Percentiles rank a stretch among this genome's conserved stretches.
These are phyloP conservation scores for Kodamaea suecica DNA, from an alignment of 1,139 yeast species.

Conservation along the genomic window DNA sequence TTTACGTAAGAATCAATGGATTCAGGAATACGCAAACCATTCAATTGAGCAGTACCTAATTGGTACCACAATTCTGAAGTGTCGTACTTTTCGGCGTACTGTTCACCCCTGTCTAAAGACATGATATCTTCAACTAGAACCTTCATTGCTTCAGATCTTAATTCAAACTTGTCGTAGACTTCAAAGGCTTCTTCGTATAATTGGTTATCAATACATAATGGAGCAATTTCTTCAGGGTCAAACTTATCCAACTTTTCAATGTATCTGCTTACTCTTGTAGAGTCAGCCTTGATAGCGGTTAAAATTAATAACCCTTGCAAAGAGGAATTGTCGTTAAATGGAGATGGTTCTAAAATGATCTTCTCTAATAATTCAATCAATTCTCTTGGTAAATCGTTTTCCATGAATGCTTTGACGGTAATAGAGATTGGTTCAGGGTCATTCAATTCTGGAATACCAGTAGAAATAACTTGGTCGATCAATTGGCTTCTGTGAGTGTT, in stretches of 20 bases:
- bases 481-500: conserved; percentile 86
- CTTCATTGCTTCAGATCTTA: conserved; percentile 75
- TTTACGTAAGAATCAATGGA: conserved; percentile 86
- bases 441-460: conserved; percentile 92
- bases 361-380: conserved; percentile 91
- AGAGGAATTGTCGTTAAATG: conserved; percentile 92
- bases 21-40: conserved; percentile 89
- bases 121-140: conserved; percentile 90
- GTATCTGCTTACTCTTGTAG: conserved; percentile 76
- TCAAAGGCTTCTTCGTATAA: conserved; percentile 93
- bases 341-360: conserved; percentile 94
- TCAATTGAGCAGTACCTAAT: conserved; percentile 93
- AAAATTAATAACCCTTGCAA: conserved; percentile 88
- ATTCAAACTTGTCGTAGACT: conserved; percentile 82
- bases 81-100: conserved; percentile 88
- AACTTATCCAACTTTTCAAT: conserved; percentile 87
- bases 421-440: conserved; percentile 96
- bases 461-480: conserved; percentile 90
- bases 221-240: conserved; percentile 93
- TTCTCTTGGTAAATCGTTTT: conserved; percentile 88
- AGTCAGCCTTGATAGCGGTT: conserved; percentile 95
- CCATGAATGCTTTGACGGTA: conserved; percentile 97
- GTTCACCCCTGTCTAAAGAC: conserved; percentile 93
- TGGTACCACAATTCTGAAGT: conserved; percentile 89
- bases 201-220: conserved; percentile 84